Conservation (phyloP, 2,329 filamentous ascomycete species). For the Plenodomus biglobosus region DNA sequence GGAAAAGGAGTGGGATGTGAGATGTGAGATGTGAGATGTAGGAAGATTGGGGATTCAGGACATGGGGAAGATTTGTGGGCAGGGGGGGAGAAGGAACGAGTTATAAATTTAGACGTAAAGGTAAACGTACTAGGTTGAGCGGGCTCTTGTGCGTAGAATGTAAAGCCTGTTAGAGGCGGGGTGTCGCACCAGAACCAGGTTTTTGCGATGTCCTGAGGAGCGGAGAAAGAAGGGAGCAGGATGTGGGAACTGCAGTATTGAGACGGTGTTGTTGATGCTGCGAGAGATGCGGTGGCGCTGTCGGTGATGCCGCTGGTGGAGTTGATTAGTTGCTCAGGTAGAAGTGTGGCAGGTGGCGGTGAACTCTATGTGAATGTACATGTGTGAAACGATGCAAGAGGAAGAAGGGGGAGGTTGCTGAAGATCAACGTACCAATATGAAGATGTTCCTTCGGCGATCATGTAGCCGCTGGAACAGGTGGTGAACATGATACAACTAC, state of each 20-base stretch:
- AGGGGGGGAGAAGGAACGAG: too few species aligned
- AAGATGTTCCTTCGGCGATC: slow-evolving; percentile 1
- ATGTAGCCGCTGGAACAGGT: slow-evolving; percentile 7
- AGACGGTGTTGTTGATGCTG: slow-evolving; percentile 1
- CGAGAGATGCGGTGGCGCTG: too few species aligned
- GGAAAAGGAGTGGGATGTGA: too few species aligned
- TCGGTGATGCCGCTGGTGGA: background rate
- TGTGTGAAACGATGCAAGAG: background rate
- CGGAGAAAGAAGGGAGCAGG: slow-evolving; percentile 3
- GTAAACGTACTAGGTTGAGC: slow-evolving; percentile 7
- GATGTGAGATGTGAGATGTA: too few species aligned
- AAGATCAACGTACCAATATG: slow-evolving; percentile 5
- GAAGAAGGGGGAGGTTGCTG: background rate
- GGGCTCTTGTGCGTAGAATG: slow-evolving; percentile 7
- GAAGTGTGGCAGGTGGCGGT: too few species aligned
- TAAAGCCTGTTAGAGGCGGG: slow-evolving; percentile 7
- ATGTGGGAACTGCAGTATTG: slow-evolving; percentile 11
- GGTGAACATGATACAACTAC: slow-evolving; percentile 10
- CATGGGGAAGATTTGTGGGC: too few species aligned
- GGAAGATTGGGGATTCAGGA: too few species aligned
- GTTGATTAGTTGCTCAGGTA: background rate
- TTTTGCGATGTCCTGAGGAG: background rate
- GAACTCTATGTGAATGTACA: background rate
- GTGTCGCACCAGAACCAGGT: slow-evolving; percentile 13
- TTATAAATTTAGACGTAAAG: too few species aligned